Evolutionary conservation across 495 filamentous ascomycete species (phyloP).

Genomic region (Neurospora pannonica): DNA sequence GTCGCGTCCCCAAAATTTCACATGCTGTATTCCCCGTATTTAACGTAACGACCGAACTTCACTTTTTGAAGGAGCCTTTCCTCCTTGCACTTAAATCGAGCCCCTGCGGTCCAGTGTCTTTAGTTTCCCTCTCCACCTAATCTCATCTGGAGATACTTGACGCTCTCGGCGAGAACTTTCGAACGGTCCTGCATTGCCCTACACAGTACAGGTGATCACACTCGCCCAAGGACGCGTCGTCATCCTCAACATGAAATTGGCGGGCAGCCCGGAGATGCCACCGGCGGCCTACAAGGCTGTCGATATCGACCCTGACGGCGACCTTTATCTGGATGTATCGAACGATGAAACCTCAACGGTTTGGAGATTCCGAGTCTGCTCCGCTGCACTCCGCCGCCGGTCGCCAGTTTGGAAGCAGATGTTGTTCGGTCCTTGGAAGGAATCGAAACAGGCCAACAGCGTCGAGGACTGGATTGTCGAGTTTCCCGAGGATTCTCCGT

Average conservation of each 20-base stretch:
- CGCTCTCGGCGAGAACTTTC: too few relatives aligned
- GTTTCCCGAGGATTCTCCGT: slow-evolving; percentile 16
- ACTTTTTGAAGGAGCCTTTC: too few relatives aligned
- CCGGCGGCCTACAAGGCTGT: neutral
- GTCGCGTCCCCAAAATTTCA: too few relatives aligned
- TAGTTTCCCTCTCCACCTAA: too few relatives aligned
- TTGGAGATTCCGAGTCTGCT: slow-evolving; percentile 15
- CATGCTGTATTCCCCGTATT: too few relatives aligned
- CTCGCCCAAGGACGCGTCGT: too few relatives aligned
- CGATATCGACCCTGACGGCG: slow-evolving; percentile 1
- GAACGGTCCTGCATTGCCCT: too few relatives aligned
- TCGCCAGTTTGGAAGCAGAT: slow-evolving; percentile 21
- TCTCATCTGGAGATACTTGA: too few relatives aligned
- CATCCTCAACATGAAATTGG: neutral
- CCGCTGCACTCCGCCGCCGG: slow-evolving; percentile 10
- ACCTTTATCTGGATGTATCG: neutral
- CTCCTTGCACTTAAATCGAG: too few relatives aligned
- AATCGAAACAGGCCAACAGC: slow-evolving; percentile 13
- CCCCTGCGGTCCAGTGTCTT: too few relatives aligned
- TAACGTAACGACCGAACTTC: too few relatives aligned
- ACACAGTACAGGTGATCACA: too few relatives aligned
- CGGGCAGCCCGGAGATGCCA: neutral
- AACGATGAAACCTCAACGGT: neutral
- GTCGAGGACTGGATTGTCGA: slow-evolving; percentile 13
- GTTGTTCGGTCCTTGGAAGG: slow-evolving; percentile 18